phyloP scores from a whole-genome alignment of 148 eudicot genomes.

The Fallopia convolvulus region DNA sequence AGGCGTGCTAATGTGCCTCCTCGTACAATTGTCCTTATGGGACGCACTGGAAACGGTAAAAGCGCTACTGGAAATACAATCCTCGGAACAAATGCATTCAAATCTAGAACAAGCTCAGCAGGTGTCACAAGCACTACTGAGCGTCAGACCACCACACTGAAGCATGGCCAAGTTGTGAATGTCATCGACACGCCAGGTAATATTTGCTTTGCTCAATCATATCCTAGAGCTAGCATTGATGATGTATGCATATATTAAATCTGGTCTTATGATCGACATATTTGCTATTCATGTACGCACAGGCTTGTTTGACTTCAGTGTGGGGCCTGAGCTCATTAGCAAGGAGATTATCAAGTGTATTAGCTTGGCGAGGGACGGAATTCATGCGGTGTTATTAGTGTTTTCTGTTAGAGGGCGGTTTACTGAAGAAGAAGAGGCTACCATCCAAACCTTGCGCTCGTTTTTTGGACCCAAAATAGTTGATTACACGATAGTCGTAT shows the following conservation, averaged over 20 bases:
- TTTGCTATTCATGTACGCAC: neutral
- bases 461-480: conserved; percentile 59
- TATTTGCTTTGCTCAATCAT: neutral
- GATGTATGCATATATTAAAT: too few species aligned
- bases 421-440: conserved; percentile 51
- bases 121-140: conserved; percentile 72
- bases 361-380: conserved; percentile 66
- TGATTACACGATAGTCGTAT: conserved; percentile 69
- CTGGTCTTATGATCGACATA: too few species aligned
- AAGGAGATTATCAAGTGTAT: conserved; percentile 74
- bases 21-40: conserved; percentile 61
- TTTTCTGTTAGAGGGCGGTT: conserved; percentile 53
- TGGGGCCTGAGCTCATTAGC: conserved; percentile 42
- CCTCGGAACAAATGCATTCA: conserved; percentile 46
- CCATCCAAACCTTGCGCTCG: conserved; percentile 35
- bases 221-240: too few species aligned
- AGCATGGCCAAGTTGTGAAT: conserved; percentile 62
- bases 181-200: conserved; percentile 82
- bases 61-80: conserved; percentile 85
- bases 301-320: conserved; percentile 69
- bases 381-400: conserved; percentile 72
- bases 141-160: conserved; percentile 44
- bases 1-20: conserved; percentile 26
- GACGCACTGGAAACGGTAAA: conserved; percentile 78
- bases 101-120: conserved; percentile 45